Evolutionary conservation across 164 flowering plant genomes (phyloP).

Genomic region (Nymphaea thermarum): DNA sequence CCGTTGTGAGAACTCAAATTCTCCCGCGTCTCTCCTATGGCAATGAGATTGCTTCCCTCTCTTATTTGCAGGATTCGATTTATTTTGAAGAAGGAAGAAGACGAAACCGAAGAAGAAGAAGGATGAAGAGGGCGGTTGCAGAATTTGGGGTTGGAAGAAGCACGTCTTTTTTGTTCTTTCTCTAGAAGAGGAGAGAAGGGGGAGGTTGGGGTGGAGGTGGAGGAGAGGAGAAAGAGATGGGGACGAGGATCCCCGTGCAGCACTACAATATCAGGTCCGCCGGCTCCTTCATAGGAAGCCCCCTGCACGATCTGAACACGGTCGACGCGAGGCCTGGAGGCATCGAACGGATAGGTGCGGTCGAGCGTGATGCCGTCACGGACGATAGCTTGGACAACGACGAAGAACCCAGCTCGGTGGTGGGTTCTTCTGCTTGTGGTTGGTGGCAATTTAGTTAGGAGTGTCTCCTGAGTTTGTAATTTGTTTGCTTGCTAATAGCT

Average conservation of each 20-base stretch:
- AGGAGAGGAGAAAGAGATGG: slow-evolving; percentile 18
- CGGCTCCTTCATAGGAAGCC: slow-evolving; percentile 43
- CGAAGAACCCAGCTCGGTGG: slow-evolving; percentile 44
- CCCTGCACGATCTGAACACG: slow-evolving; percentile 62
- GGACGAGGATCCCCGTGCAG: slow-evolving; percentile 46
- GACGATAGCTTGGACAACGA: slow-evolving; percentile 44
- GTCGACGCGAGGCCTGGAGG: slow-evolving; percentile 36
- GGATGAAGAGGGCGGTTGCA: not conserved
- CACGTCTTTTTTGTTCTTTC: not conserved
- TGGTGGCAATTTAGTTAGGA: not conserved
- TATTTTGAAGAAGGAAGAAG: not conserved
- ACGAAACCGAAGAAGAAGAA: not conserved
- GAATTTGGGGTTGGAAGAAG: not conserved
- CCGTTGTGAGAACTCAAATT: not conserved
- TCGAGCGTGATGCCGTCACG: slow-evolving; percentile 37
- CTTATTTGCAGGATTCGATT: not conserved
- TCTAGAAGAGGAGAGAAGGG: not conserved
- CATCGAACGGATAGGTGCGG: slow-evolving; percentile 28
- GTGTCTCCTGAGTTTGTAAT: not conserved
- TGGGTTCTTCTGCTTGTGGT: slow-evolving; percentile 12
- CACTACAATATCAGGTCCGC: slow-evolving; percentile 48
- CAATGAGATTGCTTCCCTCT: not conserved
- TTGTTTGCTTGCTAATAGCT: not conserved
- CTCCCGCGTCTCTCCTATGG: not conserved
- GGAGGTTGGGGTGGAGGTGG: slow-evolving; percentile 35